Base-by-base conservation (phyloP, 2,329 filamentous ascomycete genomes). In the Apiospora hydei region DNA sequence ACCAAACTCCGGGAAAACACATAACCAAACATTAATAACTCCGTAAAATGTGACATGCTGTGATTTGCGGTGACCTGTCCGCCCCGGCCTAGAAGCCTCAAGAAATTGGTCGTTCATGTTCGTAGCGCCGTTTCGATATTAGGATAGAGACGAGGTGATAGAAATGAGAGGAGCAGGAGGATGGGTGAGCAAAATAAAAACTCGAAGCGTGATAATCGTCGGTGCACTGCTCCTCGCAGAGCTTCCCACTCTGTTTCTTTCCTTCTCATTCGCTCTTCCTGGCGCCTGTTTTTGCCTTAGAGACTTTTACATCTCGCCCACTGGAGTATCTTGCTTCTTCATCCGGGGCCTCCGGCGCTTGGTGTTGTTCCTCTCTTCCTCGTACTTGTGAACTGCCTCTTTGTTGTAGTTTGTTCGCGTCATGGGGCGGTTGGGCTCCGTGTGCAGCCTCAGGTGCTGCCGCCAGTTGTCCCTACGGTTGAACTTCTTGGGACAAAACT, bases 381-480 rank as follows among this genome's bases (percentile, higher is more conserved):
- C 77, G 38, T 73, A 72, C 2, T 77, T 16, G 2, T 75, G 74
- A 44, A 76, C 47, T 4, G 82, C 82, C 1, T 76, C 77, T 0
- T 76, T 70, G 66, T 76, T 73, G 70, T 78, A 83, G 11, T 78
- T 70, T 1, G 81, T 82, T 49, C 83, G 78, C 24, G 78, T 77
- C 49, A 79, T 81, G 67, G 78, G 75, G 21, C 80, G 75, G n/a
- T 76, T 72, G 53, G 76, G 71, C 10, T 76, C 71, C 8, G 80
- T 80, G 74, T 85, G 83, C 4, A 84, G 77, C n/a, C 74, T 76
- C n/a, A 84, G 75, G 70, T 85, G 83, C 30, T 79, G 76, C 1
- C 78, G 76, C 74, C 78, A 82, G 77, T 85, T 85, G 72, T 85
- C 83, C 38, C 70, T 76, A 38, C 83, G 81, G 76, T 83, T 82